Base-by-base conservation (phyloP, 257 asterid species). In the Agastache rugosa region DNA sequence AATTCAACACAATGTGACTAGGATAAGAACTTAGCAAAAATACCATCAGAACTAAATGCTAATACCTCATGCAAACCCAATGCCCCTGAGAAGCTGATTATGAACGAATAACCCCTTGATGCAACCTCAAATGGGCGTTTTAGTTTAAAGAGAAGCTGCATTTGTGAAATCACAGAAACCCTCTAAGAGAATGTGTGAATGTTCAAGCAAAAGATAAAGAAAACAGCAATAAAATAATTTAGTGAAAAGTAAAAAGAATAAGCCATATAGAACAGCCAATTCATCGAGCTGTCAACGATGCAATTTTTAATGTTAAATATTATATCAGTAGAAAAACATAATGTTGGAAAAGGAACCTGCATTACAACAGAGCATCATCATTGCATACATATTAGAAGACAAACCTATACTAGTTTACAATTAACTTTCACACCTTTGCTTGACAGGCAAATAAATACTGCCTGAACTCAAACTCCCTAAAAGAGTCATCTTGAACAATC, bases 401-500 rank as follows among this genome's bases (percentile, higher is more conserved):
- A 65, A 81, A 82, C 80, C 78, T 23, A 79, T 54, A 70, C 61
- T 74, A 74, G 58, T 56, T 22, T 41, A 72, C 58, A 45, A 67
- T 17, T 17, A 79, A 72, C 75, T 20, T 81, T 71, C 89, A 61
- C 79, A 95, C 99, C 98, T 92, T 92, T 70, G 97, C 96, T 85
- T 95, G 97, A 83, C 98, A 90, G 85, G 97, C 88, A 88, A 95
- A 95, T 75, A 95, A 86, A 84, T 95, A 95, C 86, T 95, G 99
- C 85, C 96, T 85, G 92, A 95, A 95, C 80, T 95, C 98, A 72
- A 92, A 95, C 78, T 95, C 97, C 88, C 97, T 87, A 79, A 95
- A 92, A 54, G 98, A 89, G 81, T 92, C 99, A 63, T 95, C 96
- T 72, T 84, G 93, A 79, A 95, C 88, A 79, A 95, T 95, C 82